Percentiles rank a stretch among this genome's conserved stretches.
Conservation (phyloP, 2,329 filamentous ascomycete species). For the Ceratocystis cacaofunesta region DNA sequence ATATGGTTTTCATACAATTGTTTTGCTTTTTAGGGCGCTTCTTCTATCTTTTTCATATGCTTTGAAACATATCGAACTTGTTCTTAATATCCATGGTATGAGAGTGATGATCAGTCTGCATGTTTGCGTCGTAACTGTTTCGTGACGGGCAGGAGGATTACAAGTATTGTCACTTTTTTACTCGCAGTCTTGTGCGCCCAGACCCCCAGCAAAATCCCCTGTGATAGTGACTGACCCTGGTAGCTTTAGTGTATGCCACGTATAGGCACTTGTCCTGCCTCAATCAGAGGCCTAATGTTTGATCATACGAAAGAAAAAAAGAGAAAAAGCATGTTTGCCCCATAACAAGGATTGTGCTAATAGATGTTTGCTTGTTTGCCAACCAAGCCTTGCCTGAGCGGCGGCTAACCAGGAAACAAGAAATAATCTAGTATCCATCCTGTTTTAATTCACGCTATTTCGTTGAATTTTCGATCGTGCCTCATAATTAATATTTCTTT, state of each 20-base stretch:
- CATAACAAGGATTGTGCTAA: no score
- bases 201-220: no score
- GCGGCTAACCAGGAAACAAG: neutral
- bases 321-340: neutral
- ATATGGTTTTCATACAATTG: neutral
- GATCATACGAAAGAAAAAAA: neutral
- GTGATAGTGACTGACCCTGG: no score
- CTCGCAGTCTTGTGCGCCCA: no score
- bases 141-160: no score
- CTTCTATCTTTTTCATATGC: neutral
- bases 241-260: no score
- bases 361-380: neutral
- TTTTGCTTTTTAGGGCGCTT: neutral
- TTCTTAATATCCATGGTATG: neutral
- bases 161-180: no score
- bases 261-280: no score
- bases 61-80: neutral
- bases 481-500: slow-evolving; percentile 15
- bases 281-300: neutral
- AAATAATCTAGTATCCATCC: neutral
- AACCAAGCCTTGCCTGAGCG: neutral
- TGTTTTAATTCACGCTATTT: neutral
- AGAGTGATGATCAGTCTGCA: neutral
- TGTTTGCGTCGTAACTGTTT: no score
- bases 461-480: neutral